phyloP scores from a whole-genome alignment of 2,329 filamentous ascomycete genomes.

The Arthroderma sp. region DNA sequence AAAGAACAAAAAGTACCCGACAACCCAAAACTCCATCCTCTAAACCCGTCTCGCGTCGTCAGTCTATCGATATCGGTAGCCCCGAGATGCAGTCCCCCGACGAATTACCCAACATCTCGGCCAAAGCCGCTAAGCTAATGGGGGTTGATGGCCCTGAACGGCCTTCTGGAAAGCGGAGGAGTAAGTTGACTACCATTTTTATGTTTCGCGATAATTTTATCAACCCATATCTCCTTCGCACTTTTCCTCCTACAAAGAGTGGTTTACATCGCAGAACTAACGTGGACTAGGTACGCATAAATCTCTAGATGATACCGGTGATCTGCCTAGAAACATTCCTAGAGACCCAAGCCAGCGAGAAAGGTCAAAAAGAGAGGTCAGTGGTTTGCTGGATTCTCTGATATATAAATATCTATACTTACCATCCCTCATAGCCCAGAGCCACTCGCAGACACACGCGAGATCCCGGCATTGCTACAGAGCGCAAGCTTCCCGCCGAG shows the following conservation, averaged over 20 bases:
- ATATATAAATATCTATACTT: slow-evolving; percentile 10
- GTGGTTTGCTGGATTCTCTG: slow-evolving; percentile 1
- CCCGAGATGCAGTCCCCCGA: slow-evolving; percentile 57
- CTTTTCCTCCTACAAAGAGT: too few species aligned
- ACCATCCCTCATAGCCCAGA: too few species aligned
- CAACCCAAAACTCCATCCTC: slow-evolving; percentile 46
- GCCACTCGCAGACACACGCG: too few species aligned
- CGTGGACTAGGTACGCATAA: too few species aligned
- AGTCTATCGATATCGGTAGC: slow-evolving; percentile 51
- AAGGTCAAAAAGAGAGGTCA: slow-evolving; percentile 28
- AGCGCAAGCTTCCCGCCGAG: too few species aligned
- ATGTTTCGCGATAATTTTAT: slow-evolving; percentile 6
- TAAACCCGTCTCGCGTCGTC: slow-evolving; percentile 46
- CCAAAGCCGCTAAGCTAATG: slow-evolving; percentile 70
- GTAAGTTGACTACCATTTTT: slow-evolving; percentile 14
- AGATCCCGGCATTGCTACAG: too few species aligned
- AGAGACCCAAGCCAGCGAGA: slow-evolving; percentile 20
- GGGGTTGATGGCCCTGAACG: slow-evolving; percentile 39
- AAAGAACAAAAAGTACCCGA: slow-evolving; percentile 54
- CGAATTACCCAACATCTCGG: slow-evolving; percentile 51
- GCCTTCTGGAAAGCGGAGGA: slow-evolving; percentile 13
- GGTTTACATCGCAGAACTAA: too few species aligned
- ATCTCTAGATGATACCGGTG: slow-evolving; percentile 24
- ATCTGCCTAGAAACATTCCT: slow-evolving; percentile 19
- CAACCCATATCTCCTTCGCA: too few species aligned